phyloP scores from a whole-genome alignment of 2,329 filamentous ascomycete genomes.

The Alternaria triticimaculans region DNA sequence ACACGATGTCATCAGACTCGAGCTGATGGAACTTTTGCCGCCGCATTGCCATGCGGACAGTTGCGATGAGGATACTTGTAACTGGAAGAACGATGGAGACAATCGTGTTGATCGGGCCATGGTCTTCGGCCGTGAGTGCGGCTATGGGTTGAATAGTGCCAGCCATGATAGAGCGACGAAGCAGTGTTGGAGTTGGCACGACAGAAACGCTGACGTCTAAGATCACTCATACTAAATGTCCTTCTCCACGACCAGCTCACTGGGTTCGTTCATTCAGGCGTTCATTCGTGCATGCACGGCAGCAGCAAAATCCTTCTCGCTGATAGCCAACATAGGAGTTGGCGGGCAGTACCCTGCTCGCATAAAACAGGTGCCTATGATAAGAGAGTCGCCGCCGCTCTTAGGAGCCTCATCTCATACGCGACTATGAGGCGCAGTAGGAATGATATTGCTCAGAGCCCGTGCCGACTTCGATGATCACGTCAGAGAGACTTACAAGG shows the following conservation, averaged over 20 bases:
- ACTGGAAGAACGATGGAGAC: conserved; percentile 10
- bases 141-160: not conserved
- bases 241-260: not conserved
- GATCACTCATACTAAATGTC: not conserved
- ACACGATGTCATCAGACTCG: conserved; percentile 1
- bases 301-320: not conserved
- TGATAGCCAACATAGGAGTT: not conserved
- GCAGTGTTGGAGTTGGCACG: not conserved
- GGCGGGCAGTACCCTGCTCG: not conserved
- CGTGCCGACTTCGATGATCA: not conserved
- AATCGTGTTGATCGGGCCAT: conserved; percentile 11
- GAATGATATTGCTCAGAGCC: not conserved
- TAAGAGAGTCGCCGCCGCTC: not conserved
- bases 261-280: not conserved
- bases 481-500: not conserved
- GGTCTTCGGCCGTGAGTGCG: conserved; percentile 7
- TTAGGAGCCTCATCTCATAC: not conserved
- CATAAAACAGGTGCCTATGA: not conserved
- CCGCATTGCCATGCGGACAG: conserved; percentile 5
- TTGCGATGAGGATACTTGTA: conserved; percentile 7
- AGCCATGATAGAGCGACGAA: not conserved
- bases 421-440: not conserved
- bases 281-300: not conserved
- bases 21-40: conserved; percentile 1
- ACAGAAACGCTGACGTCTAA: not conserved